phyloP scores from a whole-genome alignment of 2,329 filamentous ascomycete species.

The Colletotrichum musae region DNA sequence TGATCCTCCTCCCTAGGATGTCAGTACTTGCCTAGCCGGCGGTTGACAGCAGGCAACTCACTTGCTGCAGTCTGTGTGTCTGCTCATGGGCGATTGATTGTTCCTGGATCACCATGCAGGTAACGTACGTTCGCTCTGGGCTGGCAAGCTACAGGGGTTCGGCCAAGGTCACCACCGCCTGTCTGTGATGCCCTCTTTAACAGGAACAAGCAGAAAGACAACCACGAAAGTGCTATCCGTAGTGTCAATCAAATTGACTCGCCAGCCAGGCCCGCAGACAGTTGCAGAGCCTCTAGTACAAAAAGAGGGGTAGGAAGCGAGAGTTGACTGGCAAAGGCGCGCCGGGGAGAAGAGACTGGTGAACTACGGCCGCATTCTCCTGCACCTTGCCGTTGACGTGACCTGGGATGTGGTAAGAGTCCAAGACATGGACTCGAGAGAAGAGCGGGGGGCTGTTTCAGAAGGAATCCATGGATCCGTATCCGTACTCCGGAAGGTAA shows the following conservation, averaged over 20 bases:
- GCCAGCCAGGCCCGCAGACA: slow-evolving; percentile 8
- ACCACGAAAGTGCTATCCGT: not conserved
- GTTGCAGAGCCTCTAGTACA: slow-evolving; percentile 31
- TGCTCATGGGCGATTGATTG: slow-evolving; percentile 11
- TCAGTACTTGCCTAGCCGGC: slow-evolving; percentile 20
- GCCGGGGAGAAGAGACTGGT: slow-evolving; percentile 6
- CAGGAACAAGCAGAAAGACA: slow-evolving; percentile 14
- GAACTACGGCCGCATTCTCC: slow-evolving; percentile 7
- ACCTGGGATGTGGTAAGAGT: slow-evolving; percentile 16
- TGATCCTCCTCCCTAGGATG: slow-evolving; percentile 2
- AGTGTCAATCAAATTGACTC: slow-evolving; percentile 10
- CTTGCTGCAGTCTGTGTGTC: slow-evolving; percentile 5
- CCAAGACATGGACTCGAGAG: slow-evolving; percentile 1
- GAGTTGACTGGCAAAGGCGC: slow-evolving; percentile 6
- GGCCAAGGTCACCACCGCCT: not conserved
- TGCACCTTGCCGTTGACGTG: slow-evolving; percentile 24
- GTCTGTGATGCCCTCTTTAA: not conserved
- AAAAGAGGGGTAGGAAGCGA: slow-evolving; percentile 33
- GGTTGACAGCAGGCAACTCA: slow-evolving; percentile 17
- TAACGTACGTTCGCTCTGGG: slow-evolving; percentile 27
- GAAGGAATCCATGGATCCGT: slow-evolving; percentile 8
- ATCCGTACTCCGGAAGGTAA: no score
- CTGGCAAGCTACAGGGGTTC: slow-evolving; percentile 17
- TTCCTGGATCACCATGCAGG: slow-evolving; percentile 25
- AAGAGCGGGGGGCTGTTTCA: slow-evolving; percentile 12